Percentiles rank a stretch among this genome's conserved stretches.
These are phyloP conservation scores for Flaveria linearis DNA, from an alignment of 129 eudicot species.

Conservation along the genomic window DNA sequence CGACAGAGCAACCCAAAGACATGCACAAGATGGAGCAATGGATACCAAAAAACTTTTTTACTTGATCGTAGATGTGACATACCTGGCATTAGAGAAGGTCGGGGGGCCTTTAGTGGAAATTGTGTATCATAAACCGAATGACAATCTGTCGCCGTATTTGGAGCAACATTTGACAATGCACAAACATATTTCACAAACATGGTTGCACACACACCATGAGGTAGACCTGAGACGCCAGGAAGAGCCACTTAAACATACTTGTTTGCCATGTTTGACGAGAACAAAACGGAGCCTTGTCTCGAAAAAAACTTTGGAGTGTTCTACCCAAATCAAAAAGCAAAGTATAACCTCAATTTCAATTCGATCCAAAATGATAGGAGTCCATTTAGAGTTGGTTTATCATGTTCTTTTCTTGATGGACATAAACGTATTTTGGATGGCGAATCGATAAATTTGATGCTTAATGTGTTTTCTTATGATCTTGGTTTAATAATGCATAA, in stretches of 20 bases:
- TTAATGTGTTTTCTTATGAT: no score
- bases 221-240: slow-evolving; percentile 43
- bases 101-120: slow-evolving; percentile 36
- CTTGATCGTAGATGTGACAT: slow-evolving; percentile 33
- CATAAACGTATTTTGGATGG: no score
- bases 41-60: slow-evolving; percentile 16
- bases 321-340: slow-evolving; percentile 40
- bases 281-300: slow-evolving; percentile 40
- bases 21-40: no score
- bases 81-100: slow-evolving; percentile 30
- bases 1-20: no score
- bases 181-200: slow-evolving; percentile 32
- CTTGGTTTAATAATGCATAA: no score
- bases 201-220: slow-evolving; percentile 35
- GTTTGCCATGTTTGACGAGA: slow-evolving; percentile 51
- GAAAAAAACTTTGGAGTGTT: slow-evolving; percentile 46
- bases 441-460: no score
- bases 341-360: slow-evolving; percentile 35
- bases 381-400: slow-evolving; percentile 8
- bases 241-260: slow-evolving; percentile 39
- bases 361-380: slow-evolving; percentile 30
- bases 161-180: slow-evolving; percentile 41
- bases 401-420: no score
- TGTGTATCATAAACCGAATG: slow-evolving; percentile 44
- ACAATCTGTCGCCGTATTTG: slow-evolving; percentile 42